phyloP scores from a whole-genome alignment of 768 basidiomycete genomes.

The Hypholoma sublateritium region DNA sequence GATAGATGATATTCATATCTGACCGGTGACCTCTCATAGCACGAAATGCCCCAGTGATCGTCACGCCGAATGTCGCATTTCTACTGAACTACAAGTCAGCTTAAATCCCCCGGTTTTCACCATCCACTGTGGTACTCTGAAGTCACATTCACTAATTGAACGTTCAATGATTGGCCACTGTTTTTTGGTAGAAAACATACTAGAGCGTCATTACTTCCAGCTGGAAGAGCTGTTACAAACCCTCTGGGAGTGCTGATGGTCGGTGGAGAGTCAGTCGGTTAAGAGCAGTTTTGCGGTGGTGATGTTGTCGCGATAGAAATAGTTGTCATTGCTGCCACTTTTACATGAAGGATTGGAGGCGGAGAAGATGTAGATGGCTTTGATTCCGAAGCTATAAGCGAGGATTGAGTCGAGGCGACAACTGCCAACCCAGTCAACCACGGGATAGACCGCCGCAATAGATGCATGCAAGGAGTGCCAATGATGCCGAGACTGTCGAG shows the following conservation, averaged over 20 bases:
- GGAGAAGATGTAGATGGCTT: neutral
- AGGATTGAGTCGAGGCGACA: neutral
- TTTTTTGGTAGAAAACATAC: constrained; percentile 38
- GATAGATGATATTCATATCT: neutral
- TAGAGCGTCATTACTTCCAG: constrained; percentile 42
- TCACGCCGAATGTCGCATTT: constrained; percentile 39
- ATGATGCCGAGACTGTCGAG: neutral
- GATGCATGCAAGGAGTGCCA: neutral
- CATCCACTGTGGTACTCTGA: constrained; percentile 15
- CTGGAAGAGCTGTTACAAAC: constrained; percentile 41
- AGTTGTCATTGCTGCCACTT: constrained; percentile 42
- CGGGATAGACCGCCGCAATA: neutral
- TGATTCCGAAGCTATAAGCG: neutral
- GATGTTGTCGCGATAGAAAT: constrained; percentile 38
- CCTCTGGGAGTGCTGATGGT: constrained; percentile 25
- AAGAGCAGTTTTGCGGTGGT: constrained; percentile 41
- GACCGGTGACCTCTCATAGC: constrained; percentile 37
- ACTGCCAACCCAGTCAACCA: neutral
- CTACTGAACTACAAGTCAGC: constrained; percentile 31
- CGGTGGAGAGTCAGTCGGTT: constrained; percentile 25
- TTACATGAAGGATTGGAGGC: constrained; percentile 24
- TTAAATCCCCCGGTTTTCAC: constrained; percentile 36
- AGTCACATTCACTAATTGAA: constrained; percentile 21
- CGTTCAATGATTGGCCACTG: constrained; percentile 5
- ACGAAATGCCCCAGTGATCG: constrained; percentile 41